Percentiles rank a stretch among this genome's conserved stretches.
phyloP scores from a whole-genome alignment of 2,329 filamentous ascomycete genomes.

The Hawksworthiomyces lignivorus region DNA sequence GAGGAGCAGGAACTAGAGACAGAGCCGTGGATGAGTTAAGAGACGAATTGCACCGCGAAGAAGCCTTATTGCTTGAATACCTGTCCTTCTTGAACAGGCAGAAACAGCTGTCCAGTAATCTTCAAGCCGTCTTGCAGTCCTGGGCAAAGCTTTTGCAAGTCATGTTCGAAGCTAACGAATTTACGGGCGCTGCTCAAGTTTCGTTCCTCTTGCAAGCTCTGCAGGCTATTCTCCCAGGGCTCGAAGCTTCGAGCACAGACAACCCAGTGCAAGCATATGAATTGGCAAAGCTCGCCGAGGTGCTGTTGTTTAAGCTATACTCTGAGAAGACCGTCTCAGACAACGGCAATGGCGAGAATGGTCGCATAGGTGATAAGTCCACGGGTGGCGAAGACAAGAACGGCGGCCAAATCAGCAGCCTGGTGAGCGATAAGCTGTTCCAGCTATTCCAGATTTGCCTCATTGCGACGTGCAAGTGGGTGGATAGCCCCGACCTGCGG shows the following conservation, averaged over 20 bases:
- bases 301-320: conserved; percentile 65
- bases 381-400: not conserved
- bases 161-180: conserved; percentile 74
- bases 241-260: conserved; percentile 68
- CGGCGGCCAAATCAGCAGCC: conserved; percentile 51
- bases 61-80: conserved; percentile 51
- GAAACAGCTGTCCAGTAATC: conserved; percentile 46
- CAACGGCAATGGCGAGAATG: not conserved
- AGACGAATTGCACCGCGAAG: conserved; percentile 47
- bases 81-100: conserved; percentile 57
- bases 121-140: conserved; percentile 63
- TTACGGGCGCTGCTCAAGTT: conserved; percentile 62
- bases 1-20: conserved; percentile 11
- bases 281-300: conserved; percentile 67
- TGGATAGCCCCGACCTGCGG: conserved; percentile 63
- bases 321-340: conserved; percentile 29
- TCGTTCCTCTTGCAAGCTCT: conserved; percentile 79
- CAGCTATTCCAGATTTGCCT: conserved; percentile 86
- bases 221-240: conserved; percentile 78
- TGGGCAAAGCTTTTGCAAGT: conserved; percentile 83
- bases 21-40: conserved; percentile 31
- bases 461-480: conserved; percentile 67
- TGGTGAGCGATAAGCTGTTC: conserved; percentile 82
- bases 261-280: conserved; percentile 64
- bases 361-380: not conserved